Base-by-base conservation (phyloP, 179 eudicot species). In the Silene coronaria region DNA sequence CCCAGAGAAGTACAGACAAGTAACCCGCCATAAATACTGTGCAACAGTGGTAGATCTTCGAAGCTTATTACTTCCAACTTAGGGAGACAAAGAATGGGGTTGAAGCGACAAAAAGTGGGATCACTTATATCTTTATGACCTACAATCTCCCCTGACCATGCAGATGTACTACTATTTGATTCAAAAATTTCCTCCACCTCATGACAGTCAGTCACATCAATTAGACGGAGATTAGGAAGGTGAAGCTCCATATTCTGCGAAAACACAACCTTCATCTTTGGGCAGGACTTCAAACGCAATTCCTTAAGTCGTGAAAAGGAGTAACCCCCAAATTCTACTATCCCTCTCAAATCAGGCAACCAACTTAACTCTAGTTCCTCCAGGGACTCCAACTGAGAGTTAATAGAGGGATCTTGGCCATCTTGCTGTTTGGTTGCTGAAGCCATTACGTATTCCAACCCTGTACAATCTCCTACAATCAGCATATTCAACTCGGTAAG, bases 281-380 rank as follows among this genome's bases (percentile, higher is more conserved):
- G 67, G 38, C 76, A 73, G 13, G 24, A 4, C 26, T 11, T 14
- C 34, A 57, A 57, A 26, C 26, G 17, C 14, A 72, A 27, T 13
- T 1, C 27, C 5, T 34, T 10, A 19, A 72, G 75, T 6, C 19
- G 45, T 36, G 27, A 30, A 57, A 57, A 72, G 17, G 75, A 57
- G 75, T 58, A 57, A 1, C 12, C n/a, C 8, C 66, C n/a, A 2
- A 55, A 55, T 12, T 53, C 8, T n/a, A 53, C 28, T 19, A 72
- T 53, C 64, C 65, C 36, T 57, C 27, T 72, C 75, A 72, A 72
- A 72, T 72, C 45, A 16, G 64, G 46, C 75, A 72, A 51, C 60
- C 61, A 22, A 30, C 36, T 28, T 19, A 72, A 64, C 24, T 30
- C 24, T 19, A 71, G 1, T 26, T 71, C 26, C 48, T 55, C 11